Base-by-base conservation (phyloP, 768 basidiomycete species). In the Trametes cingulata region DNA sequence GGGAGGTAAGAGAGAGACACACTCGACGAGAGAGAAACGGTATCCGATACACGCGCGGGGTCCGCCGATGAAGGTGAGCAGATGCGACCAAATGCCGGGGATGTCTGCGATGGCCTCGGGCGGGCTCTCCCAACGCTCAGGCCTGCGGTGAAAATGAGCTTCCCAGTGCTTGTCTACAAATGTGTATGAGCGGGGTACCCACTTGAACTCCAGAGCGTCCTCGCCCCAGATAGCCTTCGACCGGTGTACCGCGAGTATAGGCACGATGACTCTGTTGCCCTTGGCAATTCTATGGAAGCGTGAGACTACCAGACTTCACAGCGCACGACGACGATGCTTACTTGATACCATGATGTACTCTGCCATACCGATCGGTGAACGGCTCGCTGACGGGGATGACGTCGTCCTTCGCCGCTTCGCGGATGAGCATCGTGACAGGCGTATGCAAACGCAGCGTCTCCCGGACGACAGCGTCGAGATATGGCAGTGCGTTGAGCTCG, bases 11-110 rank as follows among this genome's bases (percentile, higher is more conserved):
- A 25, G 8, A 14, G 13, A 24, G 36, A 41, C 56, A 42, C 59
- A 85, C 83, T 85, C 85, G 14, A 81, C 74, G 22, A 88, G 68
- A 9, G 87, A 77, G 68, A 88, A 88, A 2, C 83, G 79, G 68
- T 82, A 88, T 0, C 86, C 86, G 35, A 88, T 87, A 58, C 87
- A 90, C 0, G 85, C 78, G 20, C 80, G 78, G 13, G 85, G 83
- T 3, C 88, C 88, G 29, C 84, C 85, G 2, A 85, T 63, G 77
- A 90, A 90, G 0, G 84, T 80, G 37, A 88, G 67, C 62, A 84
- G 65, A 65, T 86, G 80, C 13, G 80, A 78, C 80, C 82, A 87
- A 0, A 88, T 76, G 5, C 86, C 84, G 9, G 88, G 88, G 24
- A 88, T 73, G 0, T 67, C 58, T 2, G 67, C 67, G 1, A 75